Evolutionary conservation across 352 stramenopile genomes (phyloP).

Genomic region (Phytopythium mirpurense): DNA sequence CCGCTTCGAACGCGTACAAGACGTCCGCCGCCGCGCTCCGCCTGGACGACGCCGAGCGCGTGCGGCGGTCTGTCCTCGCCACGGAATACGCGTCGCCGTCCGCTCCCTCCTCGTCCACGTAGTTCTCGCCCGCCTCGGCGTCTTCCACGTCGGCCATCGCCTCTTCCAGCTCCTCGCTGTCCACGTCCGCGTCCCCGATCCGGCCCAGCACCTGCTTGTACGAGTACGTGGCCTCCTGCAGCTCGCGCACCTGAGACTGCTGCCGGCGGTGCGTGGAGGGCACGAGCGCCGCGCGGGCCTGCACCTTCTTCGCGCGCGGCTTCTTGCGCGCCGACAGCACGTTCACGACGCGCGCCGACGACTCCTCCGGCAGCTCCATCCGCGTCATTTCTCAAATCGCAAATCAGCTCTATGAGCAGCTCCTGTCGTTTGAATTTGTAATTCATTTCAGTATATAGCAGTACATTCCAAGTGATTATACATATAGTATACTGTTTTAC

Average conservation of each 20-base stretch:
- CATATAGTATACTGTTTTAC: neutral
- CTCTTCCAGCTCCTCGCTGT: conserved; percentile 20
- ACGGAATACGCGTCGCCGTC: neutral
- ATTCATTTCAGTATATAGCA: conserved; percentile 1
- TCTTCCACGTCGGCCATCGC: conserved; percentile 22
- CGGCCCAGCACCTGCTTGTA: neutral
- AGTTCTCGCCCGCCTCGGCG: conserved; percentile 20
- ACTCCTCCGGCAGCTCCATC: conserved; percentile 30
- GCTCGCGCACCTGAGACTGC: neutral
- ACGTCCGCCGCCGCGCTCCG: neutral
- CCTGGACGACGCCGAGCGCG: neutral
- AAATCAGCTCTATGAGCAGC: neutral
- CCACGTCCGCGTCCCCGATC: neutral
- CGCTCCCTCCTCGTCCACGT: conserved; percentile 28
- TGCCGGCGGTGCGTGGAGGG: conserved; percentile 5
- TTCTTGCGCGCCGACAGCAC: conserved; percentile 29
- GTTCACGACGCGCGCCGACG: conserved; percentile 11
- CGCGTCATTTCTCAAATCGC: conserved; percentile 34
- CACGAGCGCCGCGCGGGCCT: neutral
- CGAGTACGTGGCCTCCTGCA: neutral
- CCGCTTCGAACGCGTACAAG: neutral
- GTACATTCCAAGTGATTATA: too few species aligned
- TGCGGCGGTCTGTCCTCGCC: neutral
- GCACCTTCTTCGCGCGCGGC: conserved; percentile 8
- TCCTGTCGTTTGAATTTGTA: neutral